phyloP scores from a whole-genome alignment of 805 yeast genomes.

The Vanderwaltozyma verrucispora region DNA sequence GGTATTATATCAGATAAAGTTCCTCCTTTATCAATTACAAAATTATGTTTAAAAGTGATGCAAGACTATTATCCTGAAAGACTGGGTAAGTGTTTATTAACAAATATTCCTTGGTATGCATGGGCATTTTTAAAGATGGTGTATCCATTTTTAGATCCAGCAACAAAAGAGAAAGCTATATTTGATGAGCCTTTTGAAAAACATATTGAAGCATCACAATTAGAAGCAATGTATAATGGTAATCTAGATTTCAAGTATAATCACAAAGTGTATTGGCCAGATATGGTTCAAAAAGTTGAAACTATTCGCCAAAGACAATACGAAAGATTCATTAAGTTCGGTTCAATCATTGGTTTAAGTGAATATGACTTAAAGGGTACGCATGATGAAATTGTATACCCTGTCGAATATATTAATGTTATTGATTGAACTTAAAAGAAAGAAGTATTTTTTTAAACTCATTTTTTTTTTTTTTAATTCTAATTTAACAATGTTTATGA shows the following conservation, averaged over 20 bases:
- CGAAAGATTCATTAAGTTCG: slow-evolving; percentile 31
- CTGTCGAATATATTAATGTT: slow-evolving; percentile 11
- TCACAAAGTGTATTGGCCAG: slow-evolving; percentile 46
- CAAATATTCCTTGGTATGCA: slow-evolving; percentile 49
- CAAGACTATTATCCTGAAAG: slow-evolving; percentile 53
- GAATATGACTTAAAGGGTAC: slow-evolving; percentile 41
- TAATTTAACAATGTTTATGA: too few relatives aligned
- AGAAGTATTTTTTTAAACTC: too few relatives aligned
- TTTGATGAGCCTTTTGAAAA: slow-evolving; percentile 49
- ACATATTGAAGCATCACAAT: slow-evolving; percentile 42
- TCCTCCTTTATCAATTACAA: slow-evolving; percentile 42
- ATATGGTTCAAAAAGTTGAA: slow-evolving; percentile 35
- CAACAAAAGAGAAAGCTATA: slow-evolving; percentile 45
- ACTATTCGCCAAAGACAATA: slow-evolving; percentile 31
- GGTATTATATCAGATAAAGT: slow-evolving; percentile 31
- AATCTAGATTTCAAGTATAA: slow-evolving; percentile 39
- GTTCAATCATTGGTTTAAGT: slow-evolving; percentile 42
- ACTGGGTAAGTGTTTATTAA: slow-evolving; percentile 42
- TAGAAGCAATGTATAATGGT: slow-evolving; percentile 40
- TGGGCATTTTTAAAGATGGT: slow-evolving; percentile 46
- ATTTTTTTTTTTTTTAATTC: too few relatives aligned
- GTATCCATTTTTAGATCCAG: slow-evolving; percentile 50
- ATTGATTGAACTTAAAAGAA: background rate
- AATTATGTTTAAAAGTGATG: slow-evolving; percentile 40
- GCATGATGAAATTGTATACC: slow-evolving; percentile 16